A percentile compares a stretch with the other conserved stretches of the same genome.
Conservation (phyloP, 1,139 yeast genomes). For the Debaryomycetaceae sp. region DNA sequence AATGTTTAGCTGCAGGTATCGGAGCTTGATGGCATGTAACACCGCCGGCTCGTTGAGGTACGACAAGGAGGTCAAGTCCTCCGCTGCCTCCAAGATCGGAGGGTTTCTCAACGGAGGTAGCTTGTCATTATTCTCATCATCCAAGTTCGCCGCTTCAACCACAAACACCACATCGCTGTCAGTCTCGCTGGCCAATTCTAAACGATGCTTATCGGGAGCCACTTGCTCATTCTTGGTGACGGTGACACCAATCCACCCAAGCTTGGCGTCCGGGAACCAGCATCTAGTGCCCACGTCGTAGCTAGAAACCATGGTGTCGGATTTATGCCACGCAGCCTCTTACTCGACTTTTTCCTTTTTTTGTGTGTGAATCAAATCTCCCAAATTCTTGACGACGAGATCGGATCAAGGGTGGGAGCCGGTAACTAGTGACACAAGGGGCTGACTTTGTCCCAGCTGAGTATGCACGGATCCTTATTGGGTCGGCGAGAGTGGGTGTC, state of each 20-base stretch:
- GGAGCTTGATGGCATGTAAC: conserved; percentile 83
- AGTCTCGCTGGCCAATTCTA: conserved; percentile 60
- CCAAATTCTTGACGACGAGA: background rate
- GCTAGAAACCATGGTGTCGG: conserved; percentile 21
- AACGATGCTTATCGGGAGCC: conserved; percentile 49
- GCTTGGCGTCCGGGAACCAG: conserved; percentile 87
- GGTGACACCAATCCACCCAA: conserved; percentile 91
- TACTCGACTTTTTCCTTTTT: background rate
- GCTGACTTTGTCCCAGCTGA: too few species aligned
- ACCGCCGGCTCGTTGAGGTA: conserved; percentile 96
- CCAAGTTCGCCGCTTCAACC: conserved; percentile 47
- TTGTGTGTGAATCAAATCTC: background rate
- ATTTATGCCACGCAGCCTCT: background rate
- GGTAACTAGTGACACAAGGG: too few species aligned
- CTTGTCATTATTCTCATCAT: conserved; percentile 46
- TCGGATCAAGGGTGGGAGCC: too few species aligned
- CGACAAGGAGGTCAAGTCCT: conserved; percentile 87
- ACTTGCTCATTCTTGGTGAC: conserved; percentile 52
- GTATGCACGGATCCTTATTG: too few species aligned
- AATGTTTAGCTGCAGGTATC: conserved; percentile 84
- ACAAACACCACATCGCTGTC: conserved; percentile 48
- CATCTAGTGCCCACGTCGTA: conserved; percentile 62
- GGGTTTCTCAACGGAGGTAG: conserved; percentile 89
- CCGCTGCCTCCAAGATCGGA: conserved; percentile 88
- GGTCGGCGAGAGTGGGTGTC: too few species aligned